A percentile compares a stretch with the other conserved stretches of the same genome.
These are phyloP conservation scores for Pulicaria dysenterica DNA, from an alignment of 129 eudicot genomes.

Conservation along the genomic window DNA sequence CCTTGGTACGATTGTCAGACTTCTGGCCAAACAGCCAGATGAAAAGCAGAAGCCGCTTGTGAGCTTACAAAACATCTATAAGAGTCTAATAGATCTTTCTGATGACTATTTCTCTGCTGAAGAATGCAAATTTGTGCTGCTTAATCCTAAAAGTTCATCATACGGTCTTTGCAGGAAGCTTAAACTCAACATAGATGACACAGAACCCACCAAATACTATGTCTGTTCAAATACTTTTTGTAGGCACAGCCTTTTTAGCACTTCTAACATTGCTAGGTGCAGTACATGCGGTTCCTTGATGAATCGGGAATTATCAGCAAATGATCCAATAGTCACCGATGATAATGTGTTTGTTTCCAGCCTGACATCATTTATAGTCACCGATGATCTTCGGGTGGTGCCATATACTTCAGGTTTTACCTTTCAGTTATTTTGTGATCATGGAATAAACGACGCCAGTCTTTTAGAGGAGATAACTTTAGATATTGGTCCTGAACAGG, in stretches of 20 bases:
- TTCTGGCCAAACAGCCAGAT: constrained; percentile 17
- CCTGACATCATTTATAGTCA: constrained; percentile 11
- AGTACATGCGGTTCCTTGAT: neutral
- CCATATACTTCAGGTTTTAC: neutral
- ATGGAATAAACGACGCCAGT: constrained; percentile 16
- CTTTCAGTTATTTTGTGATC: neutral
- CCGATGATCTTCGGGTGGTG: constrained; percentile 28
- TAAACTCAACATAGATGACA: constrained; percentile 16
- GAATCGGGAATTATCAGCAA: neutral
- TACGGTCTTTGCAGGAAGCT: too few relatives aligned
- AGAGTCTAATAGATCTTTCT: too few relatives aligned
- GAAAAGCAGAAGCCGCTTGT: constrained; percentile 5
- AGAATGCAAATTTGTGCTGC: too few relatives aligned
- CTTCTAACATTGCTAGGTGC: constrained; percentile 27
- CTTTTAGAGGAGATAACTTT: constrained; percentile 9
- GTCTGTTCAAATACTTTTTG: neutral
- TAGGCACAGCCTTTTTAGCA: neutral
- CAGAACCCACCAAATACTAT: constrained; percentile 8
- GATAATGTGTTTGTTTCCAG: constrained; percentile 32
- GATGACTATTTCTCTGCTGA: too few relatives aligned
- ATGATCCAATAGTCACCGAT: neutral
- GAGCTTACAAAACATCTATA: constrained; percentile 31
- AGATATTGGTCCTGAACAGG: constrained; percentile 18
- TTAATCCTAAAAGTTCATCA: too few relatives aligned
- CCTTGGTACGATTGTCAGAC: constrained; percentile 35